phyloP scores from a whole-genome alignment of 2,329 filamentous ascomycete genomes.

The Parascedosporium putredinis region DNA sequence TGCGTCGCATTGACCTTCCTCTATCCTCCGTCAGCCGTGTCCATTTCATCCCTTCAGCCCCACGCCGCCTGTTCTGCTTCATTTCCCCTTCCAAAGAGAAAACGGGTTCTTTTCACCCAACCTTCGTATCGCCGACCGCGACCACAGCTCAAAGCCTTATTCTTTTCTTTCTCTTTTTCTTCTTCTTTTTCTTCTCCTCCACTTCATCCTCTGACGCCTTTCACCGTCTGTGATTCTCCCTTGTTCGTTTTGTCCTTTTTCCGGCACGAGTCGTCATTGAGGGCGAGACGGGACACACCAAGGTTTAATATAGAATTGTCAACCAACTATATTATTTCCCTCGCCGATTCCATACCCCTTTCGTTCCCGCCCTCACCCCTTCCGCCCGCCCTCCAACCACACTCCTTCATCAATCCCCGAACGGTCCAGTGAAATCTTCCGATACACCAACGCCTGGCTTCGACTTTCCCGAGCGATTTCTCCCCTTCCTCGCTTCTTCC shows the following conservation, averaged over 20 bases:
- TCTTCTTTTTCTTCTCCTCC: too few relatives aligned
- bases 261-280: not conserved
- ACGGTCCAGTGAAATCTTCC: conserved; percentile 1
- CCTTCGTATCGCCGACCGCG: too few relatives aligned
- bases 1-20: too few relatives aligned
- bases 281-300: not conserved
- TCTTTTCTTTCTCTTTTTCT: not conserved
- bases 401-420: not conserved
- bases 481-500: not conserved
- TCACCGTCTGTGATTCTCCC: too few relatives aligned
- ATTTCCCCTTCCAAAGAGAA: too few relatives aligned
- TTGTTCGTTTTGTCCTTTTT: too few relatives aligned
- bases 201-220: too few relatives aligned
- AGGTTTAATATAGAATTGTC: not conserved
- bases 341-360: not conserved
- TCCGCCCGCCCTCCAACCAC: not conserved
- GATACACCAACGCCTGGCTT: not conserved
- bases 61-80: not conserved
- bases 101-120: too few relatives aligned
- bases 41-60: not conserved
- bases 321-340: not conserved
- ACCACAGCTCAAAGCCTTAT: too few relatives aligned
- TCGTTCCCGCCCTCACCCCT: not conserved
- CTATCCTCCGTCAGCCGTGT: too few relatives aligned
- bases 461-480: not conserved